These are phyloP conservation scores for Epichloe glyceriae DNA, from an alignment of 2,329 filamentous ascomycete species.

Conservation along the genomic window DNA sequence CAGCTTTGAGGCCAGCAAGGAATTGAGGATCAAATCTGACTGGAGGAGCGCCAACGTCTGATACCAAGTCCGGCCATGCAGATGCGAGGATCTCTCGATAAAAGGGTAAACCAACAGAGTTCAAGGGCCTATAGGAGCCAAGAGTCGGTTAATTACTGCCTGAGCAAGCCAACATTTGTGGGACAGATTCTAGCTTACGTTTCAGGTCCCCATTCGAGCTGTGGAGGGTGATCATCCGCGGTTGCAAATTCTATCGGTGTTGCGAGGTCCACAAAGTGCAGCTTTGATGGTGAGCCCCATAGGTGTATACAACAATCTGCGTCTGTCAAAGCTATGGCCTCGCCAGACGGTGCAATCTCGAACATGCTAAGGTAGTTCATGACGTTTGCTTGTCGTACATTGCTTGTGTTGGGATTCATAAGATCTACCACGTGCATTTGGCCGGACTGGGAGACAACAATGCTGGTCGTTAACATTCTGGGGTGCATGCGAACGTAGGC, in stretches of 20 bases:
- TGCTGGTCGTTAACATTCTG: slow-evolving; percentile 84
- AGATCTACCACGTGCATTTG: slow-evolving; percentile 94
- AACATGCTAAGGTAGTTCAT: slow-evolving; percentile 63
- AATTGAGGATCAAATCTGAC: slow-evolving; percentile 60
- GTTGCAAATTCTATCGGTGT: slow-evolving; percentile 69
- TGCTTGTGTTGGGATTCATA: slow-evolving; percentile 82
- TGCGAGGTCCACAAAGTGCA: slow-evolving; percentile 74
- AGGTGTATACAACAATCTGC: slow-evolving; percentile 67
- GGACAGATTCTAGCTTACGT: slow-evolving; percentile 36
- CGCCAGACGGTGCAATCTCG: slow-evolving; percentile 77
- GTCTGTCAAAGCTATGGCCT: slow-evolving; percentile 72
- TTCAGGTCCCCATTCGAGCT: slow-evolving; percentile 58
- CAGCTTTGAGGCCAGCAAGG: slow-evolving; percentile 52
- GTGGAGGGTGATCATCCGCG: slow-evolving; percentile 40
- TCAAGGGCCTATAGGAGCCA: slow-evolving; percentile 50
- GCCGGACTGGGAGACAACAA: slow-evolving; percentile 82
- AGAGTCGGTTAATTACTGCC: slow-evolving; percentile 5
- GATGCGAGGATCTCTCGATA: slow-evolving; percentile 83
- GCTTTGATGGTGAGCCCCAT: slow-evolving; percentile 77
- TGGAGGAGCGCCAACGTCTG: slow-evolving; percentile 75
- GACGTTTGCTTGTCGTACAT: slow-evolving; percentile 70
- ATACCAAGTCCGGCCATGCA: slow-evolving; percentile 77
- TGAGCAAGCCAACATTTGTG: background rate
- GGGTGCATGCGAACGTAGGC: slow-evolving; percentile 96
- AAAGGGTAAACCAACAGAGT: slow-evolving; percentile 78